Base-by-base conservation (phyloP, 2,329 filamentous ascomycete genomes). In the Aphanocladium album region DNA sequence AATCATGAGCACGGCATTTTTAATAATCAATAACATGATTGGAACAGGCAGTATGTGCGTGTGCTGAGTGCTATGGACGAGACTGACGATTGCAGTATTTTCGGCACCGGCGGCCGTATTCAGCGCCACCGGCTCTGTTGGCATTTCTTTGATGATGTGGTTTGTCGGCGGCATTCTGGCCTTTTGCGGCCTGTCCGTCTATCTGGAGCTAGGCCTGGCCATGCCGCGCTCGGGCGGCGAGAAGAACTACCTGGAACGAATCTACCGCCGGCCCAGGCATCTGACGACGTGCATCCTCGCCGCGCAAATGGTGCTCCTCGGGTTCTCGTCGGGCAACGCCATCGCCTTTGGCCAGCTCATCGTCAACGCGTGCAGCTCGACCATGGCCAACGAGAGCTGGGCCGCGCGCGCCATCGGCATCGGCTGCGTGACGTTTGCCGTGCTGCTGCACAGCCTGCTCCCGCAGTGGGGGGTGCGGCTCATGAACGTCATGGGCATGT, bases 201-300 rank as follows among this genome's bases (percentile, higher is more conserved):
- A 83, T 68, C 78, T 88, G 53, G 85, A 87, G 66, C 87, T 86
- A 65, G 85, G 84, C 25, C 77, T 84, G 4, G 83, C 82, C 4
- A 85, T 87, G 39, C 85, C 85, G 2, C 76, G 81, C 39, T 85
- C 82, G 16, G 85, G 85, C 16, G 85, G 85, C 21, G 84, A 87
- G 64, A 88, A 88, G 76, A 85, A 86, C 69, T 88, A 88, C 67
- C 80, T 88, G 16, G 85, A 88, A 67, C 77, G 81, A n/a, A 81
- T 84, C 17, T 87, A 86, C 71, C 77, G 78, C 2, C 79, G 76
- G 23, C 85, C 85, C 0, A 80, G 78, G 60, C 85, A 85, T 69
- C 70, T 88, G 1, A 80, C 83, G 1, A 85, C 83, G 0, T 84
- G 82, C 63, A 78, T 87, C 2, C 75, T 87, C 37, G 83, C 83